phyloP scores from a whole-genome alignment of 768 basidiomycete genomes.

The Gymnopilus junonius region DNA sequence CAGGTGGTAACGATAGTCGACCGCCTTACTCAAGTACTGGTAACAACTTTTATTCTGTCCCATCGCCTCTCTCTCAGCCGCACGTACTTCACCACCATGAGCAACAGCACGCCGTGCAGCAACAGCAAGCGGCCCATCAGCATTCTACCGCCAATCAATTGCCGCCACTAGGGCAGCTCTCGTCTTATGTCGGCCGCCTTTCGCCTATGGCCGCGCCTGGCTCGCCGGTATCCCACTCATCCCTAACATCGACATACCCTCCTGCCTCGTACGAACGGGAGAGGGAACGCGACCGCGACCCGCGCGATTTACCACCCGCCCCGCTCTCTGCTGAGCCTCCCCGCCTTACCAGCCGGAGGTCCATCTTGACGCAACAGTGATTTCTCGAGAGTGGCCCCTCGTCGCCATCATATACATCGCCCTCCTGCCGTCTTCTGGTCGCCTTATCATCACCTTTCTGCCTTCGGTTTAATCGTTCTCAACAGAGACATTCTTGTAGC shows the following conservation, averaged over 20 bases:
- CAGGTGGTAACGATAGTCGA: conserved; percentile 37
- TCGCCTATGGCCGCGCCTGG: conserved; percentile 36
- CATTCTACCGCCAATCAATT: conserved; percentile 34
- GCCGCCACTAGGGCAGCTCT: conserved; percentile 40
- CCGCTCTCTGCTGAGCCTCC: conserved; percentile 48
- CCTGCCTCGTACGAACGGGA: conserved; percentile 55
- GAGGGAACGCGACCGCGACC: conserved; percentile 50
- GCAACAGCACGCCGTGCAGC: conserved; percentile 19
- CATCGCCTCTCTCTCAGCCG: conserved; percentile 56
- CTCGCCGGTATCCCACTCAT: conserved; percentile 13
- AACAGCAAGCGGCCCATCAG: conserved; percentile 23
- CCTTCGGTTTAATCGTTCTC: neutral
- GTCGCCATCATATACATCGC: neutral
- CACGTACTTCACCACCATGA: conserved; percentile 35
- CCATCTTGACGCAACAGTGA: conserved; percentile 32
- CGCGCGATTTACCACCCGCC: conserved; percentile 43
- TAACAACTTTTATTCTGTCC: conserved; percentile 48
- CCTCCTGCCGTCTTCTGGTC: neutral
- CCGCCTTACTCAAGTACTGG: conserved; percentile 38
- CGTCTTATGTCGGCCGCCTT: conserved; percentile 37
- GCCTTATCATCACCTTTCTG: neutral
- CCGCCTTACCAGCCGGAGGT: conserved; percentile 36
- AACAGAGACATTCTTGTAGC: conserved; percentile 1
- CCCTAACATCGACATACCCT: conserved; percentile 16
- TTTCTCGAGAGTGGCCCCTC: neutral